phyloP scores from a whole-genome alignment of 2,329 filamentous ascomycete genomes.

The Hirsutella rhossiliensis region DNA sequence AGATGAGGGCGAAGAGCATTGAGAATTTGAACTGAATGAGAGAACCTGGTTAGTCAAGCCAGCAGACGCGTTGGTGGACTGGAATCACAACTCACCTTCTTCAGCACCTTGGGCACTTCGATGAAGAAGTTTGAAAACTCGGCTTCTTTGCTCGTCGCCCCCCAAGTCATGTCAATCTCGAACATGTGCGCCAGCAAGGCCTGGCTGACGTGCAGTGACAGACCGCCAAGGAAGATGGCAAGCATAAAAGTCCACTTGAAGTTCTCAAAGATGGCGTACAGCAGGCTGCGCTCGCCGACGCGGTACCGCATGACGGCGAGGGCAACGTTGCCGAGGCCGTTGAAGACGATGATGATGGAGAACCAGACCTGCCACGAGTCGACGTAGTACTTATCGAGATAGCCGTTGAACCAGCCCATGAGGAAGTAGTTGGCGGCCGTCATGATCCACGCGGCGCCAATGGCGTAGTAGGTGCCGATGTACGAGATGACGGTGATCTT shows the following conservation, averaged over 20 bases:
- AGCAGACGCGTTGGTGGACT: too few species aligned
- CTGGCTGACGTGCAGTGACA: slow-evolving; percentile 70
- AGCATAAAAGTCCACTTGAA: slow-evolving; percentile 66
- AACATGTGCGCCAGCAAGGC: slow-evolving; percentile 75
- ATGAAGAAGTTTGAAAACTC: slow-evolving; percentile 78
- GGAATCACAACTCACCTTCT: slow-evolving; percentile 63
- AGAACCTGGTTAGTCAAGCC: slow-evolving; percentile 8
- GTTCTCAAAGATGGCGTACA: slow-evolving; percentile 47
- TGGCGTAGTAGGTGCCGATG: slow-evolving; percentile 71
- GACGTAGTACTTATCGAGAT: slow-evolving; percentile 69
- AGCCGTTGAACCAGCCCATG: slow-evolving; percentile 64
- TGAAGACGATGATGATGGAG: slow-evolving; percentile 68
- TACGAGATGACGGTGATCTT: slow-evolving; percentile 69
- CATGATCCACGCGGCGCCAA: slow-evolving; percentile 64
- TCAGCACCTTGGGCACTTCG: slow-evolving; percentile 67
- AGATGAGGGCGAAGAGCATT: slow-evolving; percentile 48
- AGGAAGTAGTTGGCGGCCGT: slow-evolving; percentile 65
- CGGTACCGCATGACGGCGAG: slow-evolving; percentile 65
- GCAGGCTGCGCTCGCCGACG: slow-evolving; percentile 48
- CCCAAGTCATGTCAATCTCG: slow-evolving; percentile 77
- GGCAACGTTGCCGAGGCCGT: slow-evolving; percentile 59
- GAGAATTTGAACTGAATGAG: slow-evolving; percentile 53
- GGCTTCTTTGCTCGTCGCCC: slow-evolving; percentile 71
- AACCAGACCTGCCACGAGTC: slow-evolving; percentile 74
- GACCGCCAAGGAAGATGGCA: slow-evolving; percentile 71